Evolutionary conservation across 441 rosid species (phyloP), one percentile per base, ranked within the genome.

Genomic region (Populus hybrid): DNA sequence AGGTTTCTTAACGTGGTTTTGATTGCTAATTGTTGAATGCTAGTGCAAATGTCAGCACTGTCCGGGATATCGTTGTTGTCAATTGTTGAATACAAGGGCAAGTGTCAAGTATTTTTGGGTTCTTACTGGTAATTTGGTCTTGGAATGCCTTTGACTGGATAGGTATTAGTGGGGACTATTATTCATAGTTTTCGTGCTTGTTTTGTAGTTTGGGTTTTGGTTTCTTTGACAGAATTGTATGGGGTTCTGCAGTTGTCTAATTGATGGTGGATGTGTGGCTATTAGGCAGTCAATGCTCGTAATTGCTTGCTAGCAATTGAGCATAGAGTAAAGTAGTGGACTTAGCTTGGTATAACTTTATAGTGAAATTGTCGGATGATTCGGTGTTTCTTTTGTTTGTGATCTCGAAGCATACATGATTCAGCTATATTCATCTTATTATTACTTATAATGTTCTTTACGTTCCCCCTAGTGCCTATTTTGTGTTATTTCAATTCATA

Each of bases 1-100:
- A 23, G 26, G 66, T 23, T 21, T 61, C 66, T 21, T 21, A 61
- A 21, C 66, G 9, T 21, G 32, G 18, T 9, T 66, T 18, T 68
- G 64, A 50, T 19, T 79, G 69, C 35, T 69, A 36, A 53, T 32
- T 78, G 21, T 40, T n/a, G 46, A 73, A 50, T 67, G 34, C 35
- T 57, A 53, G 32, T 67, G 9, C 9, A 50, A 59, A 32, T 59
- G 40, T 30, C 28, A 67, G 19, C 61, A 61, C 26, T 59, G n/a
- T 53, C 21, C 28, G 67, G 72, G 53, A 1, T 50, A 24, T 73
- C 11, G 59, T 21, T 40, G 59, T 18, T 78, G 68, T 28, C 61
- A 36, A 57, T 42, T 67, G 14, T 40, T 26, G 46, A 73, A 23
- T 67, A 59, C 50, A 36, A 53, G 69, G 53, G 14, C 16, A 18